These are phyloP conservation scores for Diaporthe amygdali DNA, from an alignment of 2,329 filamentous ascomycete genomes.

Conservation along the genomic window DNA sequence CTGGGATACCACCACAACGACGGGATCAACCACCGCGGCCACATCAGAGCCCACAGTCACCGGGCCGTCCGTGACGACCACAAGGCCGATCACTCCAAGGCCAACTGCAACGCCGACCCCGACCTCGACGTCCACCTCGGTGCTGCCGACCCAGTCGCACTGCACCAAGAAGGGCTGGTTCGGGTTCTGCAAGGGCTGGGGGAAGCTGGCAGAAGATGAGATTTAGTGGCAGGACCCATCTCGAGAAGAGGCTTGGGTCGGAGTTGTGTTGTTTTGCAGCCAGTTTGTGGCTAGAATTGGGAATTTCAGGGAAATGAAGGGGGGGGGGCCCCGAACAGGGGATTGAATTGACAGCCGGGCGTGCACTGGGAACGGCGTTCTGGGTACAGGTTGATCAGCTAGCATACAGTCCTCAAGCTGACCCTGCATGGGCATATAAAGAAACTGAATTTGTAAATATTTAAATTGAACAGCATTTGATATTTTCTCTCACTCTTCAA, in stretches of 20 bases:
- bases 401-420: slow-evolving; percentile 2
- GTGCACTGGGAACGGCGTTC: neutral
- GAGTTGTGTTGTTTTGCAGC: neutral
- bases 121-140: slow-evolving; percentile 23
- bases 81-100: slow-evolving; percentile 34
- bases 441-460: neutral
- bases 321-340: neutral
- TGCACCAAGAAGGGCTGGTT: slow-evolving; percentile 47
- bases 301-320: neutral
- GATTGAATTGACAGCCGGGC: too few species aligned
- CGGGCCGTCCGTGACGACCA: slow-evolving; percentile 31
- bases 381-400: neutral
- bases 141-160: slow-evolving; percentile 30
- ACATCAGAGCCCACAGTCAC: slow-evolving; percentile 33
- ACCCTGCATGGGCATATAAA: neutral
- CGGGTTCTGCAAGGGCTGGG: slow-evolving; percentile 47
- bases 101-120: slow-evolving; percentile 37
- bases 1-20: slow-evolving; percentile 42
- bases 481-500: neutral
- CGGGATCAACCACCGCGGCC: slow-evolving; percentile 27
- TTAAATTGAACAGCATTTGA: neutral
- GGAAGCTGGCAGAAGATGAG: slow-evolving; percentile 31
- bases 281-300: neutral
- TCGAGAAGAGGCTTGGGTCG: too few species aligned
- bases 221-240: slow-evolving; percentile 17